Base-by-base conservation (phyloP, 129 eudicot species). In the Artemisia argyi region DNA sequence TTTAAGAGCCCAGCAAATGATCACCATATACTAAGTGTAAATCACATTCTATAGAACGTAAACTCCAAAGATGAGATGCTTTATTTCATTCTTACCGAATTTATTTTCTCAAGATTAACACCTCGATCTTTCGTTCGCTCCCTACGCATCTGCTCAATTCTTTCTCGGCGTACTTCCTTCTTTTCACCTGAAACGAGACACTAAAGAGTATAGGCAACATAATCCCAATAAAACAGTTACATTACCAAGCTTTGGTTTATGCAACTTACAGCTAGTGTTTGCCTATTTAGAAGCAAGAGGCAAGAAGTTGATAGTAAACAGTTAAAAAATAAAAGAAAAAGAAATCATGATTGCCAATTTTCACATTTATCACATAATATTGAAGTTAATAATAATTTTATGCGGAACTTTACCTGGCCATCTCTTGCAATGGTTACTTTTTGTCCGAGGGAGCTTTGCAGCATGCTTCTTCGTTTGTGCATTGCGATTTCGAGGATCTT, bases 61-160 rank as follows among this genome's bases (percentile, higher is more conserved):
- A 17, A 70, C 12, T 48, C 17, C 32, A 15, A 17, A 20, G 26
- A 24, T 17, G 42, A 50, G 28, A 7, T n/a, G 13, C 15, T 11
- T 5, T 13, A 48, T 50, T 57, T 69, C n/a, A n/a, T 63, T 61
- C 88, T 87, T 86, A 94, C 98, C 81, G 39, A 74, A 82, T 84
- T 94, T 76, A 94, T 88, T 75, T 87, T 19, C 83, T 85, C 82
- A 69, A 88, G 91, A 81, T 94, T 96, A 63, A 90, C 93, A 39
- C 98, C 97, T 68, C 97, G 96, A 12, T 53, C 56, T 44, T 80
- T 52, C 96, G 90, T 90, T 85, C 96, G 79, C 71, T 94, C 98
- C 76, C 85, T 53, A 20, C 98, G 93, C 83, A 90, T 87, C 58
- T 66, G 67, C 73, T 91, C 97, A 80, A 90, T 88, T 67, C 24